Evolutionary conservation across 2,329 filamentous ascomycete species (phyloP).

Genomic region (Calonectria pseudoturangicola): DNA sequence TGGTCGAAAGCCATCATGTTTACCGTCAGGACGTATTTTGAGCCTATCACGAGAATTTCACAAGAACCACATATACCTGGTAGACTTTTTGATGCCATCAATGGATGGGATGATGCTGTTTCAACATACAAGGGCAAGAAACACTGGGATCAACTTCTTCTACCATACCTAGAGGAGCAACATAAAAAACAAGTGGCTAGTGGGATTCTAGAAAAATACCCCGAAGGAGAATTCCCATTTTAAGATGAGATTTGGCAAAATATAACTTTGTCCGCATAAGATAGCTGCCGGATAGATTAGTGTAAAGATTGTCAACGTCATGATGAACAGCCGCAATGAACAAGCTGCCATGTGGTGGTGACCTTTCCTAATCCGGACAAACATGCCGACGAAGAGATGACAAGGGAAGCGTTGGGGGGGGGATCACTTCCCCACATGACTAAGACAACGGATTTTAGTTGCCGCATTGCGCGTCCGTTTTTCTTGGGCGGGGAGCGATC

Average conservation of each 20-base stretch:
- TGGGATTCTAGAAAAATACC: constrained; percentile 32
- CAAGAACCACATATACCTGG: constrained; percentile 46
- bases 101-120: constrained; percentile 43
- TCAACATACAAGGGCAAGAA: constrained; percentile 46
- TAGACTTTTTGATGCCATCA: constrained; percentile 40
- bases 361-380: no score
- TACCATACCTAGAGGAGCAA: constrained; percentile 44
- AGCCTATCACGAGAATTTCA: constrained; percentile 40
- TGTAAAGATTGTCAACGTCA: neutral
- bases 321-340: no score
- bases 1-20: constrained; percentile 42
- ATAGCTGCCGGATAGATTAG: no score
- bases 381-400: no score
- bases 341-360: no score
- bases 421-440: no score
- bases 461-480: neutral
- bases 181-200: constrained; percentile 30
- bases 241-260: neutral
- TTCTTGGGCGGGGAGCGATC: neutral
- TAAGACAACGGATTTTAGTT: neutral
- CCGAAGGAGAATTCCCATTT: constrained; percentile 38
- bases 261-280: no score
- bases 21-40: constrained; percentile 46
- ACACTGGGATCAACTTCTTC: constrained; percentile 42
- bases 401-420: no score